Evolutionary conservation across 2,329 filamentous ascomycete species (phyloP), one percentile per base, ranked within the genome.

Genomic region (Cytospora chrysosperma): DNA sequence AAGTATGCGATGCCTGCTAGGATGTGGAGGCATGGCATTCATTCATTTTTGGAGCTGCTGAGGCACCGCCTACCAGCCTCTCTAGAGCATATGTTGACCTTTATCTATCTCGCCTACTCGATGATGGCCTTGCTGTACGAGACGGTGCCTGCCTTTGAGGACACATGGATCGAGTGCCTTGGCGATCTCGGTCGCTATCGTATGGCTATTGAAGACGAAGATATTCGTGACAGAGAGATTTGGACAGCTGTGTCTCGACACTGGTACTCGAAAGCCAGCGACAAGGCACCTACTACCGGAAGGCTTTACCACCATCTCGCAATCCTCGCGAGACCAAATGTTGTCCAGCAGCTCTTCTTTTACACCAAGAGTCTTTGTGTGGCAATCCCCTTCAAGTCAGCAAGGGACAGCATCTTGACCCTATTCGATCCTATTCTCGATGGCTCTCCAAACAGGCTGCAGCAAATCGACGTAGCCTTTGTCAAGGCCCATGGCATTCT

Each of bases 21-120:
- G 0, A 95, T 98, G 91, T 98, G 95, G 95, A 83, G 92, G 0
- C 91, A 96, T 69, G 94, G 91, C 0, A 97, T 98, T 4, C 92
- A 96, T 71, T 88, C 87, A 0, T 95, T 95, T 63, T 80, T 96
- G 0, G 92, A 96, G 68, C 74, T 96, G 0, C 75, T 96, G 0
- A 81, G 92, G 0, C 87, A 91, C 67, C 84, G 88, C 2, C 78
- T 97, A 0, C 94, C 93, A 0, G 82, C 81, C 0, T 93, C 90
- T 1, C 77, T 93, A 0, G 93, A 97, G 56, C 90, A 96, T 61
- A 97, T 98, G 93, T 78, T 97, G 0, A 87, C 88, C 0, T 98
- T 97, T 61, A 92, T 98, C 0, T 96, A 96, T 67, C 76, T 94
- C 19, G 89, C 93, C 0, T 98, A 97, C 68, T 90, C 89, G 2